Percentiles rank a stretch among this genome's conserved stretches.
These are phyloP conservation scores for Marsdenia floribunda DNA, from an alignment of 257 asterid genomes.

Conservation along the genomic window DNA sequence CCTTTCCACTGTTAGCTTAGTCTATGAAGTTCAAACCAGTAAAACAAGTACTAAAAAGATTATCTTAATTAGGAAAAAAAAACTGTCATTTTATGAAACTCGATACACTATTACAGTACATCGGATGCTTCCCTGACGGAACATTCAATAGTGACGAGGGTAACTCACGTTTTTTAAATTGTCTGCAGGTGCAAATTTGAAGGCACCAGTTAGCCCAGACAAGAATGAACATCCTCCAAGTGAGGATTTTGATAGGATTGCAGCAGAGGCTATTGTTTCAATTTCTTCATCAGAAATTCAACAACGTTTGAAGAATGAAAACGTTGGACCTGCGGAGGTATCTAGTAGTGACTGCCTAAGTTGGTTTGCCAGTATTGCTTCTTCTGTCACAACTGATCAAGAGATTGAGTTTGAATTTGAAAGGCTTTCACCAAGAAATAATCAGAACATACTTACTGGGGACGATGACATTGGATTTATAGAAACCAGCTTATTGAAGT, in stretches of 20 bases:
- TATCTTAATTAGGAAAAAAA: no score
- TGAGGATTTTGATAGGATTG: conserved; percentile 32
- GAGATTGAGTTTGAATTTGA: conserved; percentile 17
- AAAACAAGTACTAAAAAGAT: conserved; percentile 13
- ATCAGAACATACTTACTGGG: conserved; percentile 12
- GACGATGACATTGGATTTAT: not conserved
- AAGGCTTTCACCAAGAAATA: conserved; percentile 14
- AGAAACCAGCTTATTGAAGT: conserved; percentile 7
- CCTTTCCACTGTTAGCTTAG: conserved; percentile 8
- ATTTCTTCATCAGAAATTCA: conserved; percentile 28
- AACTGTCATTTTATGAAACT: conserved; percentile 16
- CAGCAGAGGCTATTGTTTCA: conserved; percentile 47
- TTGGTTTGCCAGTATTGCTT: conserved; percentile 61
- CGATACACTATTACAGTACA: conserved; percentile 17
- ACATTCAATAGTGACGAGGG: conserved; percentile 8
- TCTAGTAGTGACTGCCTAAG: conserved; percentile 21
- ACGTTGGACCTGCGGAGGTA: conserved; percentile 12
- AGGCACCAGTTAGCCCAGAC: conserved; percentile 53
- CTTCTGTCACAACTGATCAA: conserved; percentile 27
- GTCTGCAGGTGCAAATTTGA: conserved; percentile 26
- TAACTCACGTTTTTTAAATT: conserved; percentile 8
- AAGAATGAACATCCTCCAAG: conserved; percentile 41
- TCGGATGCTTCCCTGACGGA: conserved; percentile 23
- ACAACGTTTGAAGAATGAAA: conserved; percentile 11
- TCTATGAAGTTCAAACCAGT: conserved; percentile 8